A percentile compares a stretch with the other conserved stretches of the same genome.
Conservation (phyloP, 2,329 filamentous ascomycete species). For the Aspergillus candidus region DNA sequence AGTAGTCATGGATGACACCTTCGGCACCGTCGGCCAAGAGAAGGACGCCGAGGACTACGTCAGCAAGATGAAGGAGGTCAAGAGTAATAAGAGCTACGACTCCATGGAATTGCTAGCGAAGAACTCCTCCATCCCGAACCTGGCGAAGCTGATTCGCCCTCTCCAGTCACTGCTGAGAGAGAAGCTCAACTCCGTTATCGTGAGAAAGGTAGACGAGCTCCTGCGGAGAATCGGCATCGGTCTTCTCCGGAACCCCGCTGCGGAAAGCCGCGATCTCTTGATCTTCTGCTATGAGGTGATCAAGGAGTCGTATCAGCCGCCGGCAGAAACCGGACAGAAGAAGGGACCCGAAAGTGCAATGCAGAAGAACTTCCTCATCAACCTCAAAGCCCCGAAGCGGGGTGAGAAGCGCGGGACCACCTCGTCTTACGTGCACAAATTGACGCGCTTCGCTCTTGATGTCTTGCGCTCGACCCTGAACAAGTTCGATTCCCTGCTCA, state of each 20-base stretch:
- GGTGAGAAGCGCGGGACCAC: conserved; percentile 64
- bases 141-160: conserved; percentile 71
- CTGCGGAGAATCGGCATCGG: conserved; percentile 77
- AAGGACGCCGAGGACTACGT: conserved; percentile 96
- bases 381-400: conserved; percentile 68
- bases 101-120: conserved; percentile 90
- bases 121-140: conserved; percentile 66
- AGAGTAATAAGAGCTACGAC: conserved; percentile 96
- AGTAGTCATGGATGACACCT: conserved; percentile 95
- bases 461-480: conserved; percentile 78
- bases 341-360: conserved; percentile 22
- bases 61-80: conserved; percentile 94
- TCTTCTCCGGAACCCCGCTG: conserved; percentile 71
- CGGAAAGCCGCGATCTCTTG: conserved; percentile 74
- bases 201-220: conserved; percentile 85
- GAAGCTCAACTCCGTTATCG: conserved; percentile 73
- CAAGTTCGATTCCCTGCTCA: conserved; percentile 77
- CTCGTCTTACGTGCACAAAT: conserved; percentile 77
- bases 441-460: conserved; percentile 81
- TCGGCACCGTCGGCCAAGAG: conserved; percentile 84
- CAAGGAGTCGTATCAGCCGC: conserved; percentile 70
- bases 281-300: conserved; percentile 94
- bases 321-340: conserved; percentile 37
- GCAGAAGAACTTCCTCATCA: conserved; percentile 64
- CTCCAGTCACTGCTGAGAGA: conserved; percentile 73